phyloP scores from a whole-genome alignment of 73 alveolate species.

The Tetrahymena thermophila region DNA sequence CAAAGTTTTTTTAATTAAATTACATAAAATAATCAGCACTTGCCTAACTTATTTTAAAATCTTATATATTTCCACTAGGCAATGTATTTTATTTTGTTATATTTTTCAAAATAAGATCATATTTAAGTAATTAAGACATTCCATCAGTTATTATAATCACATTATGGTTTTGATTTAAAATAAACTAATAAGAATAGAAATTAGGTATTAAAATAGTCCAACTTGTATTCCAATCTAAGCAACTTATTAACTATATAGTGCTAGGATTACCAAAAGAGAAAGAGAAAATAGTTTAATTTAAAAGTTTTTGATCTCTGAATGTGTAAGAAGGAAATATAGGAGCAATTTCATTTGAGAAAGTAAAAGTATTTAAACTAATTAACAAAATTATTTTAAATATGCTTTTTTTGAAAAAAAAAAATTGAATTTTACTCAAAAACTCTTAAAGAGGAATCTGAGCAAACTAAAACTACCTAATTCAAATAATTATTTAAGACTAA shows the following conservation, averaged over 20 bases:
- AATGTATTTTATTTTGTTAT: neutral
- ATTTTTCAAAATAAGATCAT: neutral
- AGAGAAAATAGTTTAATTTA: neutral
- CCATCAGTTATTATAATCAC: neutral
- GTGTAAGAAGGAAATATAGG: neutral
- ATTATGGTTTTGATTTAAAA: neutral
- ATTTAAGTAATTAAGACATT: neutral
- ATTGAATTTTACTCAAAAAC: neutral
- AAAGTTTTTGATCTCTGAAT: neutral
- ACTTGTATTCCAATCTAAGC: neutral
- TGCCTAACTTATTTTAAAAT: neutral
- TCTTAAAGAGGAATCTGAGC: neutral
- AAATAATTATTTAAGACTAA: neutral
- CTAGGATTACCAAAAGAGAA: neutral
- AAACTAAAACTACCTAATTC: neutral
- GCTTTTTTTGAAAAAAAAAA: neutral
- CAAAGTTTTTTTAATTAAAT: neutral
- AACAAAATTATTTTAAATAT: neutral
- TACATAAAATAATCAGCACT: neutral
- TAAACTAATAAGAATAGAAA: neutral
- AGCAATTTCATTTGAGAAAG: neutral
- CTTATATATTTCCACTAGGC: neutral
- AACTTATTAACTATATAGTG: neutral
- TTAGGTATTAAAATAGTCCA: neutral
- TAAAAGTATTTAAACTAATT: neutral